phyloP scores from a whole-genome alignment of 305 asterid species.

The Fraxinus nigra region DNA sequence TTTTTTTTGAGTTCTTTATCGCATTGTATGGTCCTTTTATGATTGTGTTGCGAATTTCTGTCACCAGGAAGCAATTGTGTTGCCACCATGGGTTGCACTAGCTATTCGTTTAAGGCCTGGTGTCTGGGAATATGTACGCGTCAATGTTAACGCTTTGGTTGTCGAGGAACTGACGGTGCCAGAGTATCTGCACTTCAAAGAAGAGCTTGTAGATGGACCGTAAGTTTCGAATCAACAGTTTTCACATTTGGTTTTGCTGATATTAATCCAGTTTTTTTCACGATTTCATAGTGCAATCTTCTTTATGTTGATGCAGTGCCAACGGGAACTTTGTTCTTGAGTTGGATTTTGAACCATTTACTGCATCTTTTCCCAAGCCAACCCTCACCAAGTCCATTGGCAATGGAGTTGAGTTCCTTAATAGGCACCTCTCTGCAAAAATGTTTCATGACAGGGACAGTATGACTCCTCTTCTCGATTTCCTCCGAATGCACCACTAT shows the following conservation, averaged over 20 bases:
- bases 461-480: conserved; percentile 90
- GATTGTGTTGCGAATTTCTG: neutral
- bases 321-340: conserved; percentile 85
- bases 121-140: conserved; percentile 85
- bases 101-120: conserved; percentile 94
- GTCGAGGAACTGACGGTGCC: conserved; percentile 87
- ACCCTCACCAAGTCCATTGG: conserved; percentile 95
- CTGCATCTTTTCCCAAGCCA: conserved; percentile 85
- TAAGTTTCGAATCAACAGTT: conserved; percentile 28
- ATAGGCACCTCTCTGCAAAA: conserved; percentile 93
- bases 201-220: conserved; percentile 84
- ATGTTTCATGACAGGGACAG: conserved; percentile 96
- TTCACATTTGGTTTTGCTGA: neutral
- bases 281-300: neutral
- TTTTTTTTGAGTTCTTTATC: neutral
- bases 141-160: conserved; percentile 58
- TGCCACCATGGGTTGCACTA: conserved; percentile 95
- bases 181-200: conserved; percentile 79
- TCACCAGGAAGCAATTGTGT: conserved; percentile 78
- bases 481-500: conserved; percentile 72
- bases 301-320: conserved; percentile 43
- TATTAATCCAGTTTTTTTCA: neutral
- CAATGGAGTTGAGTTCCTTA: conserved; percentile 95
- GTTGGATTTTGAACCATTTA: conserved; percentile 93
- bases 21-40: neutral